These are phyloP conservation scores for Alternaria sp. DNA, from an alignment of 2,329 filamentous ascomycete species.

Conservation along the genomic window DNA sequence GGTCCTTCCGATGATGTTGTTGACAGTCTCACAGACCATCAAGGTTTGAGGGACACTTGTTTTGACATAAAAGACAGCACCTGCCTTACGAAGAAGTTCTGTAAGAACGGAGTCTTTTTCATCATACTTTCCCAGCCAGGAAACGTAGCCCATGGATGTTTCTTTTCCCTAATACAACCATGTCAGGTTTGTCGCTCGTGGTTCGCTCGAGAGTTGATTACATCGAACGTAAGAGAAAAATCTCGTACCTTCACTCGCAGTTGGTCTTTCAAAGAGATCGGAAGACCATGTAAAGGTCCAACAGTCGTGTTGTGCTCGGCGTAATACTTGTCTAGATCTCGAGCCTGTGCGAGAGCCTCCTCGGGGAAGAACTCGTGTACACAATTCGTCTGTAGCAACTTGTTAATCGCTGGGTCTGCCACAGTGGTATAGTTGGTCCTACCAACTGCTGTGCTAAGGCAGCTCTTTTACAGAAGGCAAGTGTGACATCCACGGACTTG, in stretches of 20 bases:
- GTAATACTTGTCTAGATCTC: conserved; percentile 50
- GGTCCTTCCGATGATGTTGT: conserved; percentile 61
- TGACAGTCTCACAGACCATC: conserved; percentile 63
- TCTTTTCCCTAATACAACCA: conserved; percentile 42
- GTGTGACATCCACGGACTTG: conserved; percentile 53
- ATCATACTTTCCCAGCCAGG: conserved; percentile 47
- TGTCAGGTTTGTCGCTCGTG: background rate
- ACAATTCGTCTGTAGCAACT: conserved; percentile 17
- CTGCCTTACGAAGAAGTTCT: background rate
- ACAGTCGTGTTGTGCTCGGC: conserved; percentile 36
- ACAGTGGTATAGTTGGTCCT: conserved; percentile 17
- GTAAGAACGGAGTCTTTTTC: background rate
- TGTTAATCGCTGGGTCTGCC: background rate
- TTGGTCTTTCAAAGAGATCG: conserved; percentile 55
- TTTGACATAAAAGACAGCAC: conserved; percentile 61
- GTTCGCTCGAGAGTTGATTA: background rate
- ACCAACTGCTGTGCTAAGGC: conserved; percentile 66
- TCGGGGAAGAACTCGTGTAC: conserved; percentile 56
- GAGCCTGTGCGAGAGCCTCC: conserved; percentile 49
- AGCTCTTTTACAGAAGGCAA: conserved; percentile 61
- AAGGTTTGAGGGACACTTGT: conserved; percentile 65
- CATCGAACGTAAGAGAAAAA: no score
- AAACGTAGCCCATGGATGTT: conserved; percentile 63
- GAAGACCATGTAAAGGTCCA: conserved; percentile 55
- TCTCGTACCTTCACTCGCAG: conserved; percentile 48